A percentile compares a stretch with the other conserved stretches of the same genome.
phyloP scores from a whole-genome alignment of 2,329 filamentous ascomycete species.

The Xylariaceae sp. region DNA sequence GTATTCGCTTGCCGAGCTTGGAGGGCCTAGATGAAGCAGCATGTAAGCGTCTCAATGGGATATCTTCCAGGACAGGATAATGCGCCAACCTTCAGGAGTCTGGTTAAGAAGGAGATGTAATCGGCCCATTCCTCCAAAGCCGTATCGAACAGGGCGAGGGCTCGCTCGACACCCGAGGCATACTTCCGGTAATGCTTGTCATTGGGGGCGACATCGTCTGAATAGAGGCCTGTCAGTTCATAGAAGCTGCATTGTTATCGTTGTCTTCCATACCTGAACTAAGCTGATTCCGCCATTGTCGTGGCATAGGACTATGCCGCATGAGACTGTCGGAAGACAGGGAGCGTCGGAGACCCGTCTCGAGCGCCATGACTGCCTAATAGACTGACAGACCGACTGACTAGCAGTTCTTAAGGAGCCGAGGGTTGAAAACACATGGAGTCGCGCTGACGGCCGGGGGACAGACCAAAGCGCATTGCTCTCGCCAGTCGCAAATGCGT shows the following conservation, averaged over 20 bases:
- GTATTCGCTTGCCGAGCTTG: slow-evolving; percentile 75
- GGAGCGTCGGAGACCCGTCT: slow-evolving; percentile 53
- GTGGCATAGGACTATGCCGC: slow-evolving; percentile 67
- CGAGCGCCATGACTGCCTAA: slow-evolving; percentile 53
- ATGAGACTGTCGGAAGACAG: slow-evolving; percentile 79
- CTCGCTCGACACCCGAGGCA: slow-evolving; percentile 79
- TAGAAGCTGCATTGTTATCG: not conserved
- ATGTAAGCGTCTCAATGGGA: slow-evolving; percentile 24
- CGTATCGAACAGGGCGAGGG: slow-evolving; percentile 84
- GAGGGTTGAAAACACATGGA: slow-evolving; percentile 26
- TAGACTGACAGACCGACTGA: slow-evolving; percentile 4
- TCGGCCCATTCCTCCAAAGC: slow-evolving; percentile 97
- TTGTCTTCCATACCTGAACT: slow-evolving; percentile 60
- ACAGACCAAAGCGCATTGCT: slow-evolving; percentile 29
- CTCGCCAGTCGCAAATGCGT: slow-evolving; percentile 22
- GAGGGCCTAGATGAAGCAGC: slow-evolving; percentile 57
- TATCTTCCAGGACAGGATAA: not conserved
- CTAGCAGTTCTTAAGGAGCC: slow-evolving; percentile 25
- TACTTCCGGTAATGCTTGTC: slow-evolving; percentile 79
- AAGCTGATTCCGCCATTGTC: slow-evolving; percentile 71
- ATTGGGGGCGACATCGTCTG: slow-evolving; percentile 53
- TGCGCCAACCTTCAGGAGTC: slow-evolving; percentile 70
- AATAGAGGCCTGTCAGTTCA: slow-evolving; percentile 15
- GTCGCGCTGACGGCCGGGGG: slow-evolving; percentile 19
- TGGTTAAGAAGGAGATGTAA: slow-evolving; percentile 94